Evolutionary conservation across 2,329 filamentous ascomycete genomes (phyloP).

Genomic region (Elsinoe ampelina): DNA sequence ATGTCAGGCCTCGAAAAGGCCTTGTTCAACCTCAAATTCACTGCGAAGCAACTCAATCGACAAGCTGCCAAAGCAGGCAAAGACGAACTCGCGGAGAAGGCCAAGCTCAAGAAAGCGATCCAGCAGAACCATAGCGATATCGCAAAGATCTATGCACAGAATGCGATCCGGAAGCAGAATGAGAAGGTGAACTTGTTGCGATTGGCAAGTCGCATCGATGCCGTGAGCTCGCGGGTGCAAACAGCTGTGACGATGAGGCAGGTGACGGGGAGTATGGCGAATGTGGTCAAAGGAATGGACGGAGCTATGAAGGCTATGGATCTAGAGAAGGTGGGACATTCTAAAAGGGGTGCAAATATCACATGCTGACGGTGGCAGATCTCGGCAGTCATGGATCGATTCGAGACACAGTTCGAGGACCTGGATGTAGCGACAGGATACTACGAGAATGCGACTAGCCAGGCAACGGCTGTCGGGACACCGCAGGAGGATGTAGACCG

Average conservation of each 20-base stretch:
- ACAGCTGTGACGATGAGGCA: slow-evolving; percentile 55
- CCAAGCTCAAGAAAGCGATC: slow-evolving; percentile 55
- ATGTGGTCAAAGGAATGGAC: slow-evolving; percentile 54
- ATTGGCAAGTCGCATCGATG: slow-evolving; percentile 50
- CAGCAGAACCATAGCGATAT: slow-evolving; percentile 51
- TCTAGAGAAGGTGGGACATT: slow-evolving; percentile 44
- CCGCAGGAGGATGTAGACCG: slow-evolving; percentile 80
- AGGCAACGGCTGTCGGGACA: slow-evolving; percentile 64
- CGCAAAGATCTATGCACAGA: slow-evolving; percentile 54
- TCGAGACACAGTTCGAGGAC: slow-evolving; percentile 49
- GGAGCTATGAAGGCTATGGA: slow-evolving; percentile 55
- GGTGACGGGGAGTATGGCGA: slow-evolving; percentile 53
- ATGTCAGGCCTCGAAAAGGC: slow-evolving; percentile 56
- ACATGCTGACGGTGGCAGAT: slow-evolving; percentile 35
- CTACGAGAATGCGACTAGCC: slow-evolving; percentile 77
- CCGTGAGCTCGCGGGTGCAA: slow-evolving; percentile 50
- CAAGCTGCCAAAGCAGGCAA: slow-evolving; percentile 54
- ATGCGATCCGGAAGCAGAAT: slow-evolving; percentile 54
- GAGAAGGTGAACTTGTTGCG: slow-evolving; percentile 52
- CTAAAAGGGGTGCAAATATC: slow-evolving; percentile 13
- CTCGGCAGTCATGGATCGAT: slow-evolving; percentile 56
- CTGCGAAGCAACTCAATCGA: slow-evolving; percentile 53
- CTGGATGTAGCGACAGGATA: slow-evolving; percentile 51
- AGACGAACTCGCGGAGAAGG: slow-evolving; percentile 51
- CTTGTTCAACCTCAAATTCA: slow-evolving; percentile 56